phyloP scores from a whole-genome alignment of 768 basidiomycete species.

The Russula virescens region DNA sequence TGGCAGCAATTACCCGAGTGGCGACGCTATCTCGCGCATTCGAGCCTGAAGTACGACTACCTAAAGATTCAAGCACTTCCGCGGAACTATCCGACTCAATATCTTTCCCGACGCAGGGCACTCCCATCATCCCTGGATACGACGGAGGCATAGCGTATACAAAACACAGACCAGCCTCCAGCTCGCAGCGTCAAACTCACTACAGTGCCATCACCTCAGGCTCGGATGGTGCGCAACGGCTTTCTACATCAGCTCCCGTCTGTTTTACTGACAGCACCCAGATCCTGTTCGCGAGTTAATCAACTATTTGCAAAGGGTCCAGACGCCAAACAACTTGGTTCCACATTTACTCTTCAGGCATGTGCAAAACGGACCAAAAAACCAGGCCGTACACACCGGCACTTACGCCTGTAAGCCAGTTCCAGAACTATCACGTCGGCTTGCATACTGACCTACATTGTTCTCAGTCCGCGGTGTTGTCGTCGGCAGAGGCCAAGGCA shows the following conservation, averaged over 20 bases:
- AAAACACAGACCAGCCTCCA: too few relatives aligned
- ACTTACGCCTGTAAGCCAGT: conserved; percentile 6
- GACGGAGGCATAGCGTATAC: too few relatives aligned
- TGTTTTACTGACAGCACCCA: not conserved
- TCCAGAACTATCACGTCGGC: not conserved
- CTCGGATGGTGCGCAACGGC: too few relatives aligned
- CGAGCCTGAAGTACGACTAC: too few relatives aligned
- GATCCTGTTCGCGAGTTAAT: conserved; percentile 8
- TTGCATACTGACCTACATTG: not conserved
- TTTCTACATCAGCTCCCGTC: not conserved
- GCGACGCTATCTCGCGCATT: too few relatives aligned
- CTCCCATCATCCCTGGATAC: too few relatives aligned
- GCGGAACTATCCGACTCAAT: too few relatives aligned
- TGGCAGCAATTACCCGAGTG: too few relatives aligned
- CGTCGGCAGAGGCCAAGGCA: not conserved
- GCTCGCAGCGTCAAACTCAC: too few relatives aligned
- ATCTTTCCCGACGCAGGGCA: too few relatives aligned
- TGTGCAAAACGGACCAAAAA: not conserved
- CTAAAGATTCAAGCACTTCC: too few relatives aligned
- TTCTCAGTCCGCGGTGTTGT: not conserved
- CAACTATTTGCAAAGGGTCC: not conserved
- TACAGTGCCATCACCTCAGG: too few relatives aligned
- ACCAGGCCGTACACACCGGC: not conserved
- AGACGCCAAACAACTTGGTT: not conserved
- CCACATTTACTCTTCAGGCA: not conserved